Evolutionary conservation across 768 basidiomycete genomes (phyloP), one percentile per base, ranked within the genome.

Genomic region (Phylloporus sp.): DNA sequence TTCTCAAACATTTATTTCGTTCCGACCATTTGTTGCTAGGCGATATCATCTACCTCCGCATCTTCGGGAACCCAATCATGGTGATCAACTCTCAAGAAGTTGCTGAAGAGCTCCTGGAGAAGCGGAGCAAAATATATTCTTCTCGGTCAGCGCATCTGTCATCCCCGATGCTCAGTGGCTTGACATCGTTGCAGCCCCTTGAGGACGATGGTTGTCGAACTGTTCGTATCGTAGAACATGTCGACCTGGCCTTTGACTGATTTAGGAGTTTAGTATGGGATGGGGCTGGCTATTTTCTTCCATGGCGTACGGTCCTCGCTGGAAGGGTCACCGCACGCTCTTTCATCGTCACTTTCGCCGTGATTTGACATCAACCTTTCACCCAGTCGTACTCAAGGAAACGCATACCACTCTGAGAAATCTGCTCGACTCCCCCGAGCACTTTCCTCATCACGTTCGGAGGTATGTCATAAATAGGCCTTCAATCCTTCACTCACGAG

Each of bases 211-310:
- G 62, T 71, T 7, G 66, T 66, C 21, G 71, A 75, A 27, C 50
- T 75, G 75, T 76, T 46, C 38, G 69, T 59, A 38, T 42, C 20
- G 9, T 39, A 42, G 33, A 31, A 10, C 28, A 37, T 4, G n/a
- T 15, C 18, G 14, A 17, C 23, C 24, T 20, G 20, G 23, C 29
- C 24, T 21, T 31, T 20, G 20, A 26, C 42, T 46, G 5, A 46
- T 35, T 33, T 24, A 29, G 14, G 5, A 9, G 31, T 21, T n/a
- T 36, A 76, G 74, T 36, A 73, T 76, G 52, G 75, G 75, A 6
- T 77, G 69, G 68, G 65, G 71, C 48, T 76, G 73, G 74, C 52
- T 73, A 5, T 69, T 75, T 52, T 73, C 71, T 1, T 62, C 67
- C n/a, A 62, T 71, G 56, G 58, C 59, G 6, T 74, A 68, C 38